Evolutionary conservation across 768 basidiomycete genomes (phyloP), one percentile per base, ranked within the genome.

Genomic region (Leucosporidium scottii): DNA sequence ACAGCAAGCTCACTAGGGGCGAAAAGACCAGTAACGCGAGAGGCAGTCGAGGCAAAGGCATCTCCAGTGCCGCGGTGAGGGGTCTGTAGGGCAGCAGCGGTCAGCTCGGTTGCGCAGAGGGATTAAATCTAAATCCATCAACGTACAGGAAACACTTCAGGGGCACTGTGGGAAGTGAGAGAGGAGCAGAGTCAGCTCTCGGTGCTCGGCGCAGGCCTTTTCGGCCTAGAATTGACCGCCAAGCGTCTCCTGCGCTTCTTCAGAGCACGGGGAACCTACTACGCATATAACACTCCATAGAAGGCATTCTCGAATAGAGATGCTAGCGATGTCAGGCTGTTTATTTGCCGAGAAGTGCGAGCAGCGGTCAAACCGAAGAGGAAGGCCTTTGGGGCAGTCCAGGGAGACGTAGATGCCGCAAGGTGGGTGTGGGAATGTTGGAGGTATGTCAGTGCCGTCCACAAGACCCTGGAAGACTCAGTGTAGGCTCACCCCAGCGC

Each of bases 61-160:
- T 59, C 57, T 34, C 57, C 57, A 17, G 57, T 59, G n/a, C 34
- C 57, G 10, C 57, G 57, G 13, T 36, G 36, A 23, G 57, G 57
- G n/a, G 57, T 59, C 34, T 23, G 57, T 34, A 44, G 39, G 3
- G 39, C 6, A 15, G 7, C 15, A 9, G 39, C 7, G 39, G 39
- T 44, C 15, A 44, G 39, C 39, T 34, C 34, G 34, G n/a, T n/a
- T n/a, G n/a, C n/a, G 5, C 12, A 12, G 12, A 36, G 34, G 34
- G 34, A 36, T 5, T 36, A 12, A 5, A 36, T 36, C 6, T 44
- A 13, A 44, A 13, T 12, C 2, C 3, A 44, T 44, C 34, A 44
- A 44, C 39, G 10, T 44, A 44, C 39, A 44, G 39, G 39, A 17
- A 44, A 44, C 10, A 44, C 39, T 13, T 44, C 39, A 2, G 39